These are phyloP conservation scores for Polyplosphaeria fusca DNA, from an alignment of 495 filamentous ascomycete species.

Conservation along the genomic window DNA sequence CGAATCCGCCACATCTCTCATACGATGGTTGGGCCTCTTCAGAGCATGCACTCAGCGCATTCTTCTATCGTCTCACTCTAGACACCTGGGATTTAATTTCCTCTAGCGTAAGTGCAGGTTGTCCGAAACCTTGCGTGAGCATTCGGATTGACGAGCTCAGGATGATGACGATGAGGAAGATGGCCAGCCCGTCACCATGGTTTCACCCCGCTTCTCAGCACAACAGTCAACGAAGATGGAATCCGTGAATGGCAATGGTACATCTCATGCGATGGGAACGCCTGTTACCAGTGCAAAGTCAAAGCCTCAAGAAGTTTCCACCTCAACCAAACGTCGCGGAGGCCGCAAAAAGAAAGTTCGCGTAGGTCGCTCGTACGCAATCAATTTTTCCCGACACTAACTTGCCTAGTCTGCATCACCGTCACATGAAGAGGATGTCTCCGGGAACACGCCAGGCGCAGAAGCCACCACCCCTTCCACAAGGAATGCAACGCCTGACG, in stretches of 20 bases:
- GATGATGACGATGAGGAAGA: slow-evolving; percentile 5
- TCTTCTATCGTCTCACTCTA: slow-evolving; percentile 16
- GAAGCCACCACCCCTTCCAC: not conserved
- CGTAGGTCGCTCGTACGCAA: not conserved
- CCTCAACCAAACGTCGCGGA: not conserved
- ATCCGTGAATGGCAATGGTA: slow-evolving; percentile 17
- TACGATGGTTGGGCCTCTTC: slow-evolving; percentile 24
- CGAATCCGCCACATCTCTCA: slow-evolving; percentile 4
- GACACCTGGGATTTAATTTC: slow-evolving; percentile 17
- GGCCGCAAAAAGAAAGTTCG: not conserved
- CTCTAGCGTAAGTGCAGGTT: slow-evolving; percentile 11
- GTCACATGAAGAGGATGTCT: slow-evolving; percentile 6
- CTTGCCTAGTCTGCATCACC: not conserved
- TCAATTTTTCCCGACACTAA: not conserved
- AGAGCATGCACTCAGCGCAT: slow-evolving; percentile 14
- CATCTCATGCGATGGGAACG: not conserved
- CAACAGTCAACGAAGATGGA: slow-evolving; percentile 5
- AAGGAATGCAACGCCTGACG: not conserved
- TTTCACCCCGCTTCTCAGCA: not conserved
- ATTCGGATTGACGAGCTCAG: slow-evolving; percentile 7
- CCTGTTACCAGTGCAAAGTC: not conserved
- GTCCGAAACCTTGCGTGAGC: not conserved
- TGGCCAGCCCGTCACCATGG: slow-evolving; percentile 4
- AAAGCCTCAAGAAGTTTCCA: not conserved
- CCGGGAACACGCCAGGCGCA: not conserved